Base-by-base conservation (phyloP, 805 yeast species). In the Candida oleophila region DNA sequence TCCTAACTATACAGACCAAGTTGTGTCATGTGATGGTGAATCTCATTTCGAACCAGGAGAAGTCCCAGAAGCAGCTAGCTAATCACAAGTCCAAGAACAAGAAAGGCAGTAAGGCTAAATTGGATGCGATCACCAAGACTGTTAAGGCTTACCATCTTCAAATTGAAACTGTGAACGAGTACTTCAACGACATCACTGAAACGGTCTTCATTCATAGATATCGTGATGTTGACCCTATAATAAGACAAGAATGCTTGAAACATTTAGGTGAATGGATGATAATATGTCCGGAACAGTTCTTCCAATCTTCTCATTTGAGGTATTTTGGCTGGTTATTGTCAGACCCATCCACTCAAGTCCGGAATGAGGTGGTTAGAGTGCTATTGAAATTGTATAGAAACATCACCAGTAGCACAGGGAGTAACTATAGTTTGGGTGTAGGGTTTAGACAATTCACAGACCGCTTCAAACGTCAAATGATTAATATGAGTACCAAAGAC, bases 251-350 rank as follows among this genome's bases (percentile, higher is more conserved):
- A 47, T 85, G 96, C 45, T 70, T 88, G 55, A 55, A 62, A 7
- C 73, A 76, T 32, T 68, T 90, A 43, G 82, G 89, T n/a, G 69
- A 65, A 15, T 87, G 96, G 88, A 86, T 88, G 66, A 73, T 76
- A n/a, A 59, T 67, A 4, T 78, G 77, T 50, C 95, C 96, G 0
- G 90, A 85, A 47, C 67, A 73, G 45, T 89, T 87, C 56, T 77
- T 86, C 52, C 86, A 81, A 49, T 82, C 85, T 11, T 70, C 83
- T 1, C 88, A 82, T 56, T 71, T 89, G 51, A 77, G 90, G 51
- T 88, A 87, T 62, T 76, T 87, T 57, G 96, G 96, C 3, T 87
- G 95, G 95, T 70, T 88, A 30, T 67, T 91, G 37, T 82, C 91
- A n/a, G 97, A 90, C 58, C 70, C 80, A 2, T 75, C 78, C 14